A percentile compares a stretch with the other conserved stretches of the same genome.
phyloP scores from a whole-genome alignment of 257 asterid species.

The Penstemon davidsonii region DNA sequence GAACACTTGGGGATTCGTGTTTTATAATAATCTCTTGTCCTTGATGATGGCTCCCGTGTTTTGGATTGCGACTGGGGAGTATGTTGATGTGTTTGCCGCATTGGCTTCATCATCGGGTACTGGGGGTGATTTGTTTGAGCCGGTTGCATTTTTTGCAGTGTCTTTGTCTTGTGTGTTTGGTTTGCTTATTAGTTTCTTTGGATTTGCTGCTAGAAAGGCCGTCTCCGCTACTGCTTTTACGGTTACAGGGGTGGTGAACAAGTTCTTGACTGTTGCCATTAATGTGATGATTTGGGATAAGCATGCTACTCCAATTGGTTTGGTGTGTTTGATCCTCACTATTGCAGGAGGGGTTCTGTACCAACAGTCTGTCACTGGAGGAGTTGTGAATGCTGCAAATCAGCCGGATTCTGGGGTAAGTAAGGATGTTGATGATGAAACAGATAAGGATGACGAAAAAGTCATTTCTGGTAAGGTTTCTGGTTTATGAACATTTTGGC shows the following conservation, averaged over 20 bases:
- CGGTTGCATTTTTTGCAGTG: slow-evolving; percentile 69
- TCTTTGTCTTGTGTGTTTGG: slow-evolving; percentile 90
- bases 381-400: slow-evolving; percentile 42
- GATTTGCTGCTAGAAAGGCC: slow-evolving; percentile 94
- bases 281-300: slow-evolving; percentile 97
- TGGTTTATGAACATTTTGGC: slow-evolving; percentile 43
- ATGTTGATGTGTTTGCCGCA: slow-evolving; percentile 61
- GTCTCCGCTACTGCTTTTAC: slow-evolving; percentile 96
- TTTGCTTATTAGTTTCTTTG: slow-evolving; percentile 93
- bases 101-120: slow-evolving; percentile 40
- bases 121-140: slow-evolving; percentile 49
- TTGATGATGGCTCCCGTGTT: slow-evolving; percentile 94
- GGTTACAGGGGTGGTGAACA: slow-evolving; percentile 94
- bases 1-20: slow-evolving; percentile 95
- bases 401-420: slow-evolving; percentile 43
- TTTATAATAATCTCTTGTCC: slow-evolving; percentile 80
- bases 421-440: slow-evolving; percentile 34
- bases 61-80: slow-evolving; percentile 90
- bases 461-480: slow-evolving; percentile 61
- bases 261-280: slow-evolving; percentile 87
- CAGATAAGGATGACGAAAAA: slow-evolving; percentile 53
- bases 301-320: slow-evolving; percentile 90
- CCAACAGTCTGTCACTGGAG: slow-evolving; percentile 91
- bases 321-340: slow-evolving; percentile 78
- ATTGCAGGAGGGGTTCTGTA: slow-evolving; percentile 86